These are phyloP conservation scores for Begonia fuchsioides DNA, from an alignment of 306 rosid genomes.

Conservation along the genomic window DNA sequence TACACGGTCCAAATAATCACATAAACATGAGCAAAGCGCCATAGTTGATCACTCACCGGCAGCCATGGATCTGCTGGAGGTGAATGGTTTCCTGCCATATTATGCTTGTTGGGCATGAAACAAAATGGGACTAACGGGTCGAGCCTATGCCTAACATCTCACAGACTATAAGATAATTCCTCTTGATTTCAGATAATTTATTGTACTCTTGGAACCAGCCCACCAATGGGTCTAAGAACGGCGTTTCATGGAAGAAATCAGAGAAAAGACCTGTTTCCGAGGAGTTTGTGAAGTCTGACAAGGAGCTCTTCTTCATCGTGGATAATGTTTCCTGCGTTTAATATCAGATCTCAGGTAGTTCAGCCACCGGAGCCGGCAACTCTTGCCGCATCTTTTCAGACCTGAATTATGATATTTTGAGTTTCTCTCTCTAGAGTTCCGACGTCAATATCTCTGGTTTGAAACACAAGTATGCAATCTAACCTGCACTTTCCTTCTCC, in stretches of 20 bases:
- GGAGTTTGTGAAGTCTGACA: conserved; percentile 28
- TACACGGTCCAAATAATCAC: neutral
- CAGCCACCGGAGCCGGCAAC: conserved; percentile 35
- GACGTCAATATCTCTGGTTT: too few relatives aligned
- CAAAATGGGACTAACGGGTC: too few relatives aligned
- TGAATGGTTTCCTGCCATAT: too few relatives aligned
- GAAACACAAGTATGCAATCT: conserved; percentile 29
- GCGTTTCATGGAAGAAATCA: too few relatives aligned
- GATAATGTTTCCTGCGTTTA: conserved; percentile 33
- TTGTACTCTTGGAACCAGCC: too few relatives aligned
- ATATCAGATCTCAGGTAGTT: conserved; percentile 32
- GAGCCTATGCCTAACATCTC: too few relatives aligned
- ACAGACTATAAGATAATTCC: too few relatives aligned
- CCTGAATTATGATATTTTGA: conserved; percentile 19
- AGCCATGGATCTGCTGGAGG: conserved; percentile 39
- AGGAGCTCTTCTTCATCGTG: conserved; percentile 38
- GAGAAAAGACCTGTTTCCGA: conserved; percentile 36
- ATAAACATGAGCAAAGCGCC: too few relatives aligned
- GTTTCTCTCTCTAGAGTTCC: too few relatives aligned
- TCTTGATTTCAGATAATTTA: too few relatives aligned
- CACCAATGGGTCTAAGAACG: too few relatives aligned
- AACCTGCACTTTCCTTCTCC: conserved; percentile 40
- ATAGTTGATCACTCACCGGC: conserved; percentile 44
- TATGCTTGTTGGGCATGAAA: too few relatives aligned
- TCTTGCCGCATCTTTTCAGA: conserved; percentile 31